Conservation (phyloP, 1,284 basidiomycete species). For the Rhodotorula sp. region DNA sequence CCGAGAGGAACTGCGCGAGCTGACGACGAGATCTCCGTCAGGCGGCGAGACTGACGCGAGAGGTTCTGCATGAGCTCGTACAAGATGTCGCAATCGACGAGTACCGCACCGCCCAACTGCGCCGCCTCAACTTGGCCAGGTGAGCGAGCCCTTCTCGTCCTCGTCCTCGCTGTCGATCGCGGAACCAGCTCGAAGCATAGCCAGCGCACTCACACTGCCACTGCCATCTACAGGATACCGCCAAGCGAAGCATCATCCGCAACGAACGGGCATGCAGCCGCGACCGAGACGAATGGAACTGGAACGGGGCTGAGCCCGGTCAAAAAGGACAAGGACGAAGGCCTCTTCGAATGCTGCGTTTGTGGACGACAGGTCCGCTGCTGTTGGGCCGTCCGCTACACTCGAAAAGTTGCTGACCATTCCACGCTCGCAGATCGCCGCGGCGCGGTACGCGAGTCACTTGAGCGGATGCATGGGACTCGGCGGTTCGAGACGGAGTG, state of each 20-base stretch:
- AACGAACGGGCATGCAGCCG: not conserved
- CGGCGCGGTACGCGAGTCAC: constrained; percentile 33
- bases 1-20: not conserved
- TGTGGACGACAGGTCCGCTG: constrained; percentile 18
- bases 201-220: not conserved
- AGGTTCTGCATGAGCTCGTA: constrained; percentile 29
- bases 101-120: constrained; percentile 16
- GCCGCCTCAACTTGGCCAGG: constrained; percentile 8
- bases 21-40: not conserved
- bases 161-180: not conserved
- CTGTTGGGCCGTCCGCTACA: not conserved
- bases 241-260: not conserved
- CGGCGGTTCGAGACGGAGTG: constrained; percentile 9
- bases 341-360: constrained; percentile 26
- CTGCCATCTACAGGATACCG: not conserved
- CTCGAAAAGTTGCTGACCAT: not conserved
- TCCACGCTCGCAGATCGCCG: constrained; percentile 19
- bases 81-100: constrained; percentile 34
- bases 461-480: constrained; percentile 29
- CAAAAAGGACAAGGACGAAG: constrained; percentile 37
- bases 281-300: not conserved
- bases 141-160: not conserved
- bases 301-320: constrained; percentile 14
- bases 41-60: constrained; percentile 18
- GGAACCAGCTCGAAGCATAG: not conserved